These are phyloP conservation scores for Pyracantha coccinea DNA, from an alignment of 331 rosid species.

Conservation along the genomic window DNA sequence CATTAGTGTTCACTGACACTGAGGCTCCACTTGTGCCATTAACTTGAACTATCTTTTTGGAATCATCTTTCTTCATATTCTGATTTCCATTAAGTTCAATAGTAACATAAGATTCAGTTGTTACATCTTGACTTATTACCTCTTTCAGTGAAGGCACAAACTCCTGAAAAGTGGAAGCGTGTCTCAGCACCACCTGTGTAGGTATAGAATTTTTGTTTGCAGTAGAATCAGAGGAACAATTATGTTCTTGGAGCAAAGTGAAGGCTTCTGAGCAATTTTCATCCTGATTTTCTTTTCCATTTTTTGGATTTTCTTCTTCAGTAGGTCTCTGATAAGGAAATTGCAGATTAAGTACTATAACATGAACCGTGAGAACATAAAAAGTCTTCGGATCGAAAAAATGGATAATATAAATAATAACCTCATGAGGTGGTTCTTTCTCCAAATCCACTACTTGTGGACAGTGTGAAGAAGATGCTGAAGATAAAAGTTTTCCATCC, in stretches of 20 bases:
- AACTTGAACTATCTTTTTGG: constrained; percentile 33
- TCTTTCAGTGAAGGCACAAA: constrained; percentile 56
- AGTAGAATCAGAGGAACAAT: constrained; percentile 51
- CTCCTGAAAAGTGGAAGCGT: constrained; percentile 40
- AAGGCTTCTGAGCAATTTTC: constrained; percentile 42
- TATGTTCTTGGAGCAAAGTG: constrained; percentile 46
- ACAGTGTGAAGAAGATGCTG: constrained; percentile 42
- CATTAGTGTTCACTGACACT: constrained; percentile 33
- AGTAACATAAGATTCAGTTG: constrained; percentile 37
- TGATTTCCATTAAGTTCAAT: constrained; percentile 35
- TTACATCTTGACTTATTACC: constrained; percentile 33
- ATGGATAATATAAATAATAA: constrained; percentile 18
- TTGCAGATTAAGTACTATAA: neutral
- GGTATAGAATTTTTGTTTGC: constrained; percentile 41
- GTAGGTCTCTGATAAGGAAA: constrained; percentile 34
- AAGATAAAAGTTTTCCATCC: constrained; percentile 50
- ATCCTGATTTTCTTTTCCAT: constrained; percentile 43
- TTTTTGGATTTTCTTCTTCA: constrained; percentile 40
- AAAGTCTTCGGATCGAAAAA: neutral
- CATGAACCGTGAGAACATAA: constrained; percentile 3
- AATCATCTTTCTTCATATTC: constrained; percentile 43
- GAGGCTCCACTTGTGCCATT: constrained; percentile 37
- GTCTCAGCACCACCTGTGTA: constrained; percentile 27
- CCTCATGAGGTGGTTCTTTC: constrained; percentile 67
- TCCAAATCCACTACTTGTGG: constrained; percentile 60